Conservation (phyloP, 352 stramenopile species). For the Elongisporangium undulatum region DNA sequence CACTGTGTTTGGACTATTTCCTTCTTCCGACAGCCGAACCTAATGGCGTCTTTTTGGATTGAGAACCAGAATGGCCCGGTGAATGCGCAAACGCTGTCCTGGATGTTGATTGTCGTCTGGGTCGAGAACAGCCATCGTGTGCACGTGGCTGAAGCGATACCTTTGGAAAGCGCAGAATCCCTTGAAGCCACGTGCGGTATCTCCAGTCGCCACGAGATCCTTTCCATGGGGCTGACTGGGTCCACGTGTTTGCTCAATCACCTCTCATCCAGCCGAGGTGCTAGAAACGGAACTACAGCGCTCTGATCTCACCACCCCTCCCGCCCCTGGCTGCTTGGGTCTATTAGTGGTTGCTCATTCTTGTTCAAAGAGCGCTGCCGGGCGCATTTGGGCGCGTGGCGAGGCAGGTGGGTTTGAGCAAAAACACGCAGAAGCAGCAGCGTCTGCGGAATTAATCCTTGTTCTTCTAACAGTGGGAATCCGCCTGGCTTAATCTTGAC, state of each 20-base stretch:
- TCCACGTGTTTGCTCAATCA: not conserved
- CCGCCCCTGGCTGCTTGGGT: not conserved
- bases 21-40: too few relatives aligned
- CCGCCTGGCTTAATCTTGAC: not conserved
- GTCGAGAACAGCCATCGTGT: not conserved
- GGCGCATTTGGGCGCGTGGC: not conserved
- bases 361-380: not conserved
- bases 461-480: too few relatives aligned
- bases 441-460: not conserved
- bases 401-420: not conserved
- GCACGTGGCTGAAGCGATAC: not conserved
- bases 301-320: not conserved
- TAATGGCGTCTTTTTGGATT: too few relatives aligned
- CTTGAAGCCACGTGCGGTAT: too few relatives aligned
- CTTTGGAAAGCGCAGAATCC: too few relatives aligned
- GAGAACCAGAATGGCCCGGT: not conserved
- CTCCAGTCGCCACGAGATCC: too few relatives aligned
- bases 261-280: not conserved
- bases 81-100: not conserved
- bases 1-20: not conserved
- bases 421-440: not conserved
- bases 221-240: too few relatives aligned
- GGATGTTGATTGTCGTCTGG: not conserved
- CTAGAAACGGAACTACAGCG: too few relatives aligned
- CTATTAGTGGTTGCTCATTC: not conserved